A percentile compares a stretch with the other conserved stretches of the same genome.
phyloP scores from a whole-genome alignment of 176 grass and related monocot species.

The Neostapfia colusana region DNA sequence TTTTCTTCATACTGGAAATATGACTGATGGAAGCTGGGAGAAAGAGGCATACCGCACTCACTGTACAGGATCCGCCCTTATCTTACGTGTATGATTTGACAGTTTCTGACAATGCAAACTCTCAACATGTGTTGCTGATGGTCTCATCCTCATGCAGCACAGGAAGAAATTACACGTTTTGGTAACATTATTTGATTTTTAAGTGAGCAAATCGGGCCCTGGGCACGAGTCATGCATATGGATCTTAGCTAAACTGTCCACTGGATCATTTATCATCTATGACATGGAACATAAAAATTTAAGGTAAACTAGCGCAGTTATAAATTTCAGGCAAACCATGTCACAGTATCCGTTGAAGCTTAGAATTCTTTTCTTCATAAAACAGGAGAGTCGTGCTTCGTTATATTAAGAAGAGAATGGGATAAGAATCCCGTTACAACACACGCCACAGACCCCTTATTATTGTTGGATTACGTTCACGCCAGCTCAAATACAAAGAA shows the following conservation, averaged over 20 bases:
- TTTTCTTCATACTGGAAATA: conserved; percentile 10
- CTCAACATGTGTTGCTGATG: conserved; percentile 36
- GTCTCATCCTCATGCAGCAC: conserved; percentile 30
- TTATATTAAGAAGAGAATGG: too few relatives aligned
- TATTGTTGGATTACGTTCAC: too few relatives aligned
- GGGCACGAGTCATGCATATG: conserved; percentile 34
- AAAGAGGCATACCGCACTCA: conserved; percentile 6
- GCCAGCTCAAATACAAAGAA: too few relatives aligned
- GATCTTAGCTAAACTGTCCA: conserved; percentile 29
- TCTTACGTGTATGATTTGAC: conserved; percentile 31
- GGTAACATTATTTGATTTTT: conserved; percentile 23
- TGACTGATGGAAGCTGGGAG: conserved; percentile 1
- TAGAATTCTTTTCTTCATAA: too few relatives aligned
- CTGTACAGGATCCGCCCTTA: conserved; percentile 25
- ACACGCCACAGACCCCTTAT: too few relatives aligned
- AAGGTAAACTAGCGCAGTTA: conserved; percentile 6
- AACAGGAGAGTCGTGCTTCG: too few relatives aligned
- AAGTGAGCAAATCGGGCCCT: conserved; percentile 29
- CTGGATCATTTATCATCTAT: conserved; percentile 14
- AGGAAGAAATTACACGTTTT: conserved; percentile 25
- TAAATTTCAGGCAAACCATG: conserved; percentile 8
- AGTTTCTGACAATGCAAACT: conserved; percentile 41
- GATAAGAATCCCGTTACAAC: too few relatives aligned
- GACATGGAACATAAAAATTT: background rate
- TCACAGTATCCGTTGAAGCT: too few relatives aligned